Base-by-base conservation (phyloP, 768 basidiomycete species). In the Dentipellis fragilis region DNA sequence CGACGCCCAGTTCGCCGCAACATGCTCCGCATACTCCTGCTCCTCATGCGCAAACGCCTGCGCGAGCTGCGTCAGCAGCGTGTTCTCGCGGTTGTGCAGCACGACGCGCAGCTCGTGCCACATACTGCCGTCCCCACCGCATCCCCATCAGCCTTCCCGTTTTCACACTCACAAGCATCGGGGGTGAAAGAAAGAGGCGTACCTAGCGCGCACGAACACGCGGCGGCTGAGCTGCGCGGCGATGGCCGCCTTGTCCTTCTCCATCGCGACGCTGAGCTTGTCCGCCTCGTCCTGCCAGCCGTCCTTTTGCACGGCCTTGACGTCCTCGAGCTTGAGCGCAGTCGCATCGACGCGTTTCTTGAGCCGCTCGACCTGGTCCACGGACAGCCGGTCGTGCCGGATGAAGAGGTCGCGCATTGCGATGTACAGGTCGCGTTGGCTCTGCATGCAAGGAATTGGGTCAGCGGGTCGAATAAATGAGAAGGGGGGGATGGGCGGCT, bases 71-170 rank as follows among this genome's bases (percentile, higher is more conserved):
- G 87, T 87, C 23, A 94, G 70, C 37, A 94, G 76, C 0, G 87
- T 78, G 61, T 92, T 90, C 71, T 96, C 93, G 54, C 87, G 77
- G 60, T 94, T 93, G 68, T 96, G 93, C 47, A 95, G 72, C 38
- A 97, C 85, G 16, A 93, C 89, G 21, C 90, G 83, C n/a, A 95
- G 75, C 68, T 97, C 93, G 63, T 95, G 89, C 93, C 93, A 97
- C 80, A 96, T 81, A 61, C 93, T 93, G 62, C 21, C 35, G 34
- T 54, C n/a, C 39, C 48, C 52, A 49, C 9, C 49, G 51, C 16
- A 45, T 40, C 5, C 12, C 11, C 29, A 29, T 29, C 19, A 38
- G 19, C 36, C n/a, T 29, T 29, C 29, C 29, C 29, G 6, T 29
- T 29, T 6, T 6, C 29, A 3, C 3, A 29, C 29, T 6, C n/a